Evolutionary conservation across 441 rosid genomes (phyloP).

Genomic region (Gossypium davidsonii): DNA sequence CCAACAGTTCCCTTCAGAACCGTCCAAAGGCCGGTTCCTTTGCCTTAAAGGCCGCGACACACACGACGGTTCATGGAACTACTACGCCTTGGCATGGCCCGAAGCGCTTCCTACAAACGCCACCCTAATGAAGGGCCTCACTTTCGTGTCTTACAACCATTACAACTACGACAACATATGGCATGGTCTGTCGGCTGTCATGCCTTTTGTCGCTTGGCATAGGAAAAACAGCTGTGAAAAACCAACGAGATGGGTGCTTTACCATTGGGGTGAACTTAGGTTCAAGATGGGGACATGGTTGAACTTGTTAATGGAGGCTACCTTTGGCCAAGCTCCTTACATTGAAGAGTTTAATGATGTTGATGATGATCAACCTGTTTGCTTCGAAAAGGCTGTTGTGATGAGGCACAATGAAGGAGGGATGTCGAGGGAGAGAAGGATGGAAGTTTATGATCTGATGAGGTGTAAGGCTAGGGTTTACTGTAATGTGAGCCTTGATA

Average conservation of each 20-base stretch:
- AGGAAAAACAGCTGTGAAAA: slow-evolving; percentile 33
- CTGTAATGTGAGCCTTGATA: slow-evolving; percentile 35
- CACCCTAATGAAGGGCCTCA: slow-evolving; percentile 40
- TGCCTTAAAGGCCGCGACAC: slow-evolving; percentile 54
- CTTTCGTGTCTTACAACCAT: slow-evolving; percentile 62
- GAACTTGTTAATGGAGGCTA: slow-evolving; percentile 33
- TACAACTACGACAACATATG: slow-evolving; percentile 56
- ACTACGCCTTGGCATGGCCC: slow-evolving; percentile 60
- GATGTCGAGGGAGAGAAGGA: slow-evolving; percentile 53
- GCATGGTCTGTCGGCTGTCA: slow-evolving; percentile 53
- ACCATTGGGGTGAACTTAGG: slow-evolving; percentile 66
- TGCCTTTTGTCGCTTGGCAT: slow-evolving; percentile 68
- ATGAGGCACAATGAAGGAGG: slow-evolving; percentile 76
- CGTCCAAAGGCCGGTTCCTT: slow-evolving; percentile 42
- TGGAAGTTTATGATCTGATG: slow-evolving; percentile 46
- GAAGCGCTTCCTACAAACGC: slow-evolving; percentile 46
- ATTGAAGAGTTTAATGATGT: slow-evolving; percentile 29
- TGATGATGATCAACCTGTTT: slow-evolving; percentile 28
- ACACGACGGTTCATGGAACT: slow-evolving; percentile 69
- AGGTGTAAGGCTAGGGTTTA: slow-evolving; percentile 51
- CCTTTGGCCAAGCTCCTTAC: slow-evolving; percentile 23
- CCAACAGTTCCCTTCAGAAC: slow-evolving; percentile 55
- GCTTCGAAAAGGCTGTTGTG: slow-evolving; percentile 64
- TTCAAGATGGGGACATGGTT: slow-evolving; percentile 44
- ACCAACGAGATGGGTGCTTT: slow-evolving; percentile 56